Percentiles rank a stretch among this genome's conserved stretches.
These are phyloP conservation scores for Rhizopus arrhizus DNA, from an alignment of 371 early-diverging fungal species.

Conservation along the genomic window DNA sequence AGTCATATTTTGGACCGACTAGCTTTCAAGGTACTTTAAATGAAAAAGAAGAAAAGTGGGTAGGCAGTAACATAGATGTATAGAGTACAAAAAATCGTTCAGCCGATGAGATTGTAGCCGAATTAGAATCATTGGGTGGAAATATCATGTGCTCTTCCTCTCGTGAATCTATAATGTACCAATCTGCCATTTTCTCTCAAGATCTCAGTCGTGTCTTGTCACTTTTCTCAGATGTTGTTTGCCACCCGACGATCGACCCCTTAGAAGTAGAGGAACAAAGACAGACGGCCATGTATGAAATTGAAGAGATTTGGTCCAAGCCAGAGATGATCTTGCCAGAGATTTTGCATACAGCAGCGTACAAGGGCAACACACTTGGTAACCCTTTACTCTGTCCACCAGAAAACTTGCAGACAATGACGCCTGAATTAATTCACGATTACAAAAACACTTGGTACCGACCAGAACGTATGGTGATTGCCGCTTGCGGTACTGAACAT, in stretches of 20 bases:
- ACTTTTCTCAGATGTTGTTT: conserved; percentile 81
- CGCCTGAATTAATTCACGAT: conserved; percentile 64
- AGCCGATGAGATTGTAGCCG: conserved; percentile 70
- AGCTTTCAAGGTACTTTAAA: conserved; percentile 80
- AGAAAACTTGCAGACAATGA: conserved; percentile 66
- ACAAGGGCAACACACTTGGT: conserved; percentile 79
- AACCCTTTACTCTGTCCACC: conserved; percentile 80
- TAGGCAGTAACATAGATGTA: not conserved
- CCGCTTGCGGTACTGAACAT: conserved; percentile 88
- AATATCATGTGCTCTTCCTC: conserved; percentile 87
- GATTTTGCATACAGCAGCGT: conserved; percentile 85
- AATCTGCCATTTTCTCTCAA: conserved; percentile 86
- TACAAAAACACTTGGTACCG: conserved; percentile 82
- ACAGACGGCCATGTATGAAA: conserved; percentile 82
- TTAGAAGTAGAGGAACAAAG: conserved; percentile 84
- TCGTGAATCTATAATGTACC: conserved; percentile 95
- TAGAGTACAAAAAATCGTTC: conserved; percentile 65
- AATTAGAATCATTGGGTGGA: conserved; percentile 87
- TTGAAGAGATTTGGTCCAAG: conserved; percentile 81
- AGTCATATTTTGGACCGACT: conserved; percentile 88
- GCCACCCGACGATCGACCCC: conserved; percentile 67
- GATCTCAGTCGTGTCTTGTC: conserved; percentile 74
- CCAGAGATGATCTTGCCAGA: conserved; percentile 89
- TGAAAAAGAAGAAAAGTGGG: not conserved
- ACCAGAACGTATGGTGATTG: conserved; percentile 90